A percentile compares a stretch with the other conserved stretches of the same genome.
These are phyloP conservation scores for Tolypocladium endophyticum DNA, from an alignment of 2,329 filamentous ascomycete genomes.

Conservation along the genomic window DNA sequence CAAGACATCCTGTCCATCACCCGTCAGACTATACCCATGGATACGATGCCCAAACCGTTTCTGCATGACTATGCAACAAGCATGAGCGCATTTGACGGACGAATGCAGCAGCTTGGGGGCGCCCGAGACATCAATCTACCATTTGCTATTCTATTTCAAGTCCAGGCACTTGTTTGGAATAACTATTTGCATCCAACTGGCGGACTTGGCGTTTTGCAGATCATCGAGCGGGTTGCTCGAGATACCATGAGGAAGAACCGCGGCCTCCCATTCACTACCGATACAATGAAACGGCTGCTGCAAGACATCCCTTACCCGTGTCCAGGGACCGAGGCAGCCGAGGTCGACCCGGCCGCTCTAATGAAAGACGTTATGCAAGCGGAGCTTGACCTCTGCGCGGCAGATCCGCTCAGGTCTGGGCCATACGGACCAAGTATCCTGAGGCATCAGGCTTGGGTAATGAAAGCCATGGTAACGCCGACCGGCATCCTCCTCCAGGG, in stretches of 20 bases:
- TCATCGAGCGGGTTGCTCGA: slow-evolving; percentile 24
- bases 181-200: slow-evolving; percentile 47
- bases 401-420: slow-evolving; percentile 11
- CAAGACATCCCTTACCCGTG: slow-evolving; percentile 42
- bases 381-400: slow-evolving; percentile 25
- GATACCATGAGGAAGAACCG: slow-evolving; percentile 12
- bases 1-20: slow-evolving; percentile 14
- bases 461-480: slow-evolving; percentile 50
- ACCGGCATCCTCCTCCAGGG: slow-evolving; percentile 45
- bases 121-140: slow-evolving; percentile 20
- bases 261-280: slow-evolving; percentile 33
- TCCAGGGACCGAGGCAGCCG: slow-evolving; percentile 33
- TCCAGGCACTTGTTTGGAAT: slow-evolving; percentile 53
- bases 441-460: slow-evolving; percentile 36
- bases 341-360: slow-evolving; percentile 30
- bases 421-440: slow-evolving; percentile 16
- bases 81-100: slow-evolving; percentile 21
- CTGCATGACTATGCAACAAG: slow-evolving; percentile 10
- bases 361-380: slow-evolving; percentile 25
- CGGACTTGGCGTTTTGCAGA: slow-evolving; percentile 33
- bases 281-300: slow-evolving; percentile 43
- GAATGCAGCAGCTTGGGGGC: slow-evolving; percentile 12
- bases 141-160: slow-evolving; percentile 49
- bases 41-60: neutral
- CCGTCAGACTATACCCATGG: slow-evolving; percentile 11